phyloP scores from a whole-genome alignment of 169 alveolate genomes.

The Cryptosporidium muris region DNA sequence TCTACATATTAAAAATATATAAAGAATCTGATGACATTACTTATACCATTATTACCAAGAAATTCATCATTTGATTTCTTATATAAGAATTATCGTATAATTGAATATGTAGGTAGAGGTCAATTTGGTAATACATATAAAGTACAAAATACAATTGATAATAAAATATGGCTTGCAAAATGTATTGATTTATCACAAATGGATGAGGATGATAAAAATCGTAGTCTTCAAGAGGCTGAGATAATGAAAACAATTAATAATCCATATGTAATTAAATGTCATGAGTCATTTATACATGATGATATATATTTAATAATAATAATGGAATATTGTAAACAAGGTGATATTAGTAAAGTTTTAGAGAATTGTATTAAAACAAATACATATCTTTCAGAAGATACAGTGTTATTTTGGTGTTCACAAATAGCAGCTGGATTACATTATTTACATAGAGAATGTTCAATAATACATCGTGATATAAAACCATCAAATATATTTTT shows the following conservation, averaged over 20 bases:
- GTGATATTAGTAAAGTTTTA: constrained; percentile 83
- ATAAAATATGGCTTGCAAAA: constrained; percentile 66
- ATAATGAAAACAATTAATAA: constrained; percentile 82
- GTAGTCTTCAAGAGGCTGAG: constrained; percentile 79
- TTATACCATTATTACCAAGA: constrained; percentile 61
- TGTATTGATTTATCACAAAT: constrained; percentile 70
- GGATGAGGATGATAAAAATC: constrained; percentile 67
- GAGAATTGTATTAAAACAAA: constrained; percentile 78
- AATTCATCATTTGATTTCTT: constrained; percentile 67
- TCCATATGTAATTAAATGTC: constrained; percentile 84
- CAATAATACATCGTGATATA: constrained; percentile 88
- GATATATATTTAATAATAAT: constrained; percentile 81
- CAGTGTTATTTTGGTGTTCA: constrained; percentile 86
- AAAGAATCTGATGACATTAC: constrained; percentile 34
- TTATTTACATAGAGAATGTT: constrained; percentile 84
- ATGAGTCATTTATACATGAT: constrained; percentile 80
- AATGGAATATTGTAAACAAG: constrained; percentile 86
- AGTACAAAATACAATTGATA: constrained; percentile 44
- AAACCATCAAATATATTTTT: constrained; percentile 87
- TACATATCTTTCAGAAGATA: constrained; percentile 84
- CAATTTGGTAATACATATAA: constrained; percentile 65
- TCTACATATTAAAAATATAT: too few relatives aligned
- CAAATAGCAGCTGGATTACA: constrained; percentile 84
- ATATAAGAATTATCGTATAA: constrained; percentile 40
- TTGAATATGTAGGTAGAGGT: constrained; percentile 67